Base-by-base conservation (phyloP, 202 grass and related monocot genomes). In the Musa balbisiana region DNA sequence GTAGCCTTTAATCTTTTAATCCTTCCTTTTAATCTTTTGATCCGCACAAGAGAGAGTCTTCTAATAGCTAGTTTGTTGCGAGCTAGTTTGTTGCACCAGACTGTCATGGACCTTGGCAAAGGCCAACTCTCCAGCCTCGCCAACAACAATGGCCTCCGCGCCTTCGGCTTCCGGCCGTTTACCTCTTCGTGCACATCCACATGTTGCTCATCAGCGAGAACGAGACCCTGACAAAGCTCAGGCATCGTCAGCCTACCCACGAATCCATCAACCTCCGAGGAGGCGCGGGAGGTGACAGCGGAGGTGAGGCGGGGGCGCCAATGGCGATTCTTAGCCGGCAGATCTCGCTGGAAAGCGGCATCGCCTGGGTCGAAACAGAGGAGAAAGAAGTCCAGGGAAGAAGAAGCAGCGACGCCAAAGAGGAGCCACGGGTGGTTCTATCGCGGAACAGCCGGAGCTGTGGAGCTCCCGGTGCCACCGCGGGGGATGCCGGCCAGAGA, bases 401-500 rank as follows among this genome's bases (percentile, higher is more conserved):
- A 0, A 78, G 79, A 17, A 72, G 80, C 10, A n/a, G 56, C 56
- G 14, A 16, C 56, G 14, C 17, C 56, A 62, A 62, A 17, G 51
- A 56, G 68, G 84, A 72, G 1, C 52, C 10, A 10, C 21, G 52
- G 24, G 76, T 69, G 33, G 33, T 43, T 60, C 86, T 98, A 55
- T 79, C 86, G 9, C 90, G 94, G 80, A 98, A 86, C 72, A 90
- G 90, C 27, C 86, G 73, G 81, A 98, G 94, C 87, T 86, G 91
- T 75, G 88, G 90, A 2, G 83, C 67, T n/a, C 80, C 84, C 15
- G 72, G 8, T 8, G 49, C 6, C 17, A 19, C 67, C 49, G 49
- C 17, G 25, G 72, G 55, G 12, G 76, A 58, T 60, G 53, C 24
- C 15, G 69, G 63, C 9, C 58, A 71, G 8, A 83, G 90, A 51